Evolutionary conservation across 768 basidiomycete genomes (phyloP), one percentile per base, ranked within the genome.

Genomic region (Lactarius indigo): DNA sequence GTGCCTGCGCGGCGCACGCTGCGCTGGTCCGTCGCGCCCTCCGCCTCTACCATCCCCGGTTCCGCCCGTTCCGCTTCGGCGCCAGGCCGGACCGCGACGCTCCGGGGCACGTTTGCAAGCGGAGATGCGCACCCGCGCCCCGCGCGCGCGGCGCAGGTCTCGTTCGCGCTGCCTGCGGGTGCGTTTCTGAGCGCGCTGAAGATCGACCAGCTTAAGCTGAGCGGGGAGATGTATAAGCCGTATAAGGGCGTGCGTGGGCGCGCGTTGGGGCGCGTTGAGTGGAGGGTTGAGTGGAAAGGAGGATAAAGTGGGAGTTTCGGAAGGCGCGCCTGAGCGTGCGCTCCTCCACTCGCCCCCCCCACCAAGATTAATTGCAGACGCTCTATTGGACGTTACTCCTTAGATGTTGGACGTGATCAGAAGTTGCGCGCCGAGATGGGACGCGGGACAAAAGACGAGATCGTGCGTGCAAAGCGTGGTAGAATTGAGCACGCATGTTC

Each of bases 211-310:
- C 83, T 96, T 54, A 92, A 87, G 76, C 79, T 92, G 31, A 87
- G 81, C 2, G 88, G 90, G 15, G 92, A 95, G 75, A 77, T 76
- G 13, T 96, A 96, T 76, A 96, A 96, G 76, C 91, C 91, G 13
- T 97, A 91, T 78, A 96, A 96, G 76, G 95, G 95, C 18, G 89
- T 97, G 59, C 80, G 94, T 73, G 86, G 87, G 55, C 80, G 82
- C 47, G 84, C 85, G 37, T 74, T 79, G n/a, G 91, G 89, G 1
- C 82, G 84, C 61, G 79, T 93, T 5, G 92, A 94, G 75, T 92
- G 82, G 75, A 73, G 84, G 61, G 70, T 69, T 13, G 68, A 71
- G 15, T 71, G 70, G 70, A 56, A 62, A 30, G 59, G 52, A 8
- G 54, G 35, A 33, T 69, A 55, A 41, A 23, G 23, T 12, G 47